phyloP scores from a whole-genome alignment of 345 rosid species.

The Populus alba region DNA sequence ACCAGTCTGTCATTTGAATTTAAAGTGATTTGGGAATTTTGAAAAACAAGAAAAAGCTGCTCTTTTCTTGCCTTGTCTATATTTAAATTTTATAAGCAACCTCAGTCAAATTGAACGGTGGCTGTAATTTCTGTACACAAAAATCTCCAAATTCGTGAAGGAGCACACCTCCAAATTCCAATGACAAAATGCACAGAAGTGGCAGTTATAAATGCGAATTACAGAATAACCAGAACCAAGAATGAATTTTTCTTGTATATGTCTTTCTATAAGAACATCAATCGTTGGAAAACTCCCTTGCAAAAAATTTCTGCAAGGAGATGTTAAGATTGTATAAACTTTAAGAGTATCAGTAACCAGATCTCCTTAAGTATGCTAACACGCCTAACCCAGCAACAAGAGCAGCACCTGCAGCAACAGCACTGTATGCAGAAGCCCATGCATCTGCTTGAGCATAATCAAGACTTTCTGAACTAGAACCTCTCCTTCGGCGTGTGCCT shows the following conservation, averaged over 20 bases:
- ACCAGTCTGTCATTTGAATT: not conserved
- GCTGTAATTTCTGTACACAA: constrained; percentile 3
- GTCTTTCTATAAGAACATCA: constrained; percentile 3
- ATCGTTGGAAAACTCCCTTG: constrained; percentile 3
- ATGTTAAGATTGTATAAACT: not conserved
- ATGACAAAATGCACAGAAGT: constrained; percentile 4
- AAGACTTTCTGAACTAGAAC: constrained; percentile 42
- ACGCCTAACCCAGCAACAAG: constrained; percentile 82
- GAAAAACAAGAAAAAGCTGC: too few relatives aligned
- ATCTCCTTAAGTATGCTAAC: constrained; percentile 71
- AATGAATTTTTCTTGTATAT: constrained; percentile 4
- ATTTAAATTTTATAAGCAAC: too few relatives aligned
- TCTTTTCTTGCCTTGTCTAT: too few relatives aligned
- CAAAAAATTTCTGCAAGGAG: not conserved
- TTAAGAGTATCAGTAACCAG: constrained; percentile 36
- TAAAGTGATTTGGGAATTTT: too few relatives aligned
- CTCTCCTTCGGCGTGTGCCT: constrained; percentile 39
- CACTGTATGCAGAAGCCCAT: constrained; percentile 84
- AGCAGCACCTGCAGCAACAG: constrained; percentile 94
- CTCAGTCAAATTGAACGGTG: not conserved
- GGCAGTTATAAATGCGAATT: not conserved
- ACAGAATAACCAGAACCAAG: not conserved
- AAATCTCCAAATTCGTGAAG: not conserved
- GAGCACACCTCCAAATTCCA: not conserved
- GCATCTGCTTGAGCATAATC: constrained; percentile 68